Conservation (phyloP, 441 rosid species). For the Rhodomyrtus psidioides region DNA sequence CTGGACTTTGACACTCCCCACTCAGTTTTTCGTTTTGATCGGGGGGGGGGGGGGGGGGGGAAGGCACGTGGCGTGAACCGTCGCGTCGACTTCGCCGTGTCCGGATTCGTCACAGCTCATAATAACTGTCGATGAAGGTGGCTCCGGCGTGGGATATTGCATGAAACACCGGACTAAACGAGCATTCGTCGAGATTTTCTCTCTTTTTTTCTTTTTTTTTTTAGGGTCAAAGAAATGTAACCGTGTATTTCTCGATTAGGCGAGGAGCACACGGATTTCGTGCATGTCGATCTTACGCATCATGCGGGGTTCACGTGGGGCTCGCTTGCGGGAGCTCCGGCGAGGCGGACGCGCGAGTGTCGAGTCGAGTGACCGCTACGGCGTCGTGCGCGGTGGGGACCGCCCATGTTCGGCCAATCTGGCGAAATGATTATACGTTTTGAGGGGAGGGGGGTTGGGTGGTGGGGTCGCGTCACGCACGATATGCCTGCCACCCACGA, state of each 20-base stretch:
- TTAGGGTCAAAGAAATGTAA: neutral
- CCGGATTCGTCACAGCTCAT: neutral
- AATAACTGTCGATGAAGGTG: too few species aligned
- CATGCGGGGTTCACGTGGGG: neutral
- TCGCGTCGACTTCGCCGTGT: neutral
- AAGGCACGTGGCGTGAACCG: too few species aligned
- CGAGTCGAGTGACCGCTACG: neutral
- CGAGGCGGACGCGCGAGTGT: neutral
- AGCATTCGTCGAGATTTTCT: neutral
- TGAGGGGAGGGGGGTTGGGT: conserved; percentile 5
- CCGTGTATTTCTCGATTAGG: fast-evolving
- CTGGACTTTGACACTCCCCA: too few species aligned
- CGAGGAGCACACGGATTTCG: neutral
- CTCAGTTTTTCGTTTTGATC: too few species aligned
- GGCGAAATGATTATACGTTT: neutral
- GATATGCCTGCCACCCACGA: conserved; percentile 48
- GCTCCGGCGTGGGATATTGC: too few species aligned
- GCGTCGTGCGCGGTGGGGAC: conserved; percentile 13
- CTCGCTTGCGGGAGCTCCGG: neutral
- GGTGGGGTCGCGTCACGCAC: conserved; percentile 57
- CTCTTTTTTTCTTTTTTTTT: too few species aligned
- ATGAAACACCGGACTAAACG: too few species aligned
- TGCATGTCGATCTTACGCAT: neutral
- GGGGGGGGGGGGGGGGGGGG: too few species aligned
- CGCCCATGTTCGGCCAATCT: conserved; percentile 25